Base-by-base conservation (phyloP, 257 asterid species). In the Pogostemon cablin region DNA sequence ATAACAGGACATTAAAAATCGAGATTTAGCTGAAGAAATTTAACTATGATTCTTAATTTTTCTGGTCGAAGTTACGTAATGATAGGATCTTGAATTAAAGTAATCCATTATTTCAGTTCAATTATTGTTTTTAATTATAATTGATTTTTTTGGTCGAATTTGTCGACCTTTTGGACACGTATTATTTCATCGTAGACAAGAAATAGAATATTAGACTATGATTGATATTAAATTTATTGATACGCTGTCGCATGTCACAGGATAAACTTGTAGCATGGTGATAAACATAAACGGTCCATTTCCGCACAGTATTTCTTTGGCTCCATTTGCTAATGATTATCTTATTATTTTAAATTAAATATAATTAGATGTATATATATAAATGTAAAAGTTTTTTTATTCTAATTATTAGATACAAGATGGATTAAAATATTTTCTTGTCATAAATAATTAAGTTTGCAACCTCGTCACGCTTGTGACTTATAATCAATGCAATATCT, bases 391-490 rank as follows among this genome's bases (percentile, higher is more conserved):
- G 15, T 25, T 25, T 25, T 20, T 25, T 25, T 25, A 25, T 25
- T 25, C 32, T 25, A 0, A 25, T 25, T 25, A 25, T 25, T 25
- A 25, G 1, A 25, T 25, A 25, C 32, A 25, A 25, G 2, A 1
- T 25, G 32, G 32, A 25, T 25, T 1, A 25, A 25, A 25, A 0
- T 25, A 25, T 25, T 25, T 25, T 25, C 32, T 25, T 25, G 32
- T 25, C 32, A 25, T 25, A 25, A 25, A 25, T 25, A 25, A 25
- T 25, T 10, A 49, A 17, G 55, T 11, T 9, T 4, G 3, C 62
- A 56, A 15, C 42, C 41, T 42, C 9, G 41, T 15, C 62, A 56
- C 62, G 59, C 11, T 20, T 53, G 37, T 53, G 59, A 53, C 59
- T 53, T 4, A 20, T 50, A 6, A 6, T 25, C 32, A 25, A 25